Percentiles rank a stretch among this genome's conserved stretches.
Evolutionary conservation across 192 early-diverging fungal genomes (phyloP).

Genomic region (Fimicolochytrium jonesii): DNA sequence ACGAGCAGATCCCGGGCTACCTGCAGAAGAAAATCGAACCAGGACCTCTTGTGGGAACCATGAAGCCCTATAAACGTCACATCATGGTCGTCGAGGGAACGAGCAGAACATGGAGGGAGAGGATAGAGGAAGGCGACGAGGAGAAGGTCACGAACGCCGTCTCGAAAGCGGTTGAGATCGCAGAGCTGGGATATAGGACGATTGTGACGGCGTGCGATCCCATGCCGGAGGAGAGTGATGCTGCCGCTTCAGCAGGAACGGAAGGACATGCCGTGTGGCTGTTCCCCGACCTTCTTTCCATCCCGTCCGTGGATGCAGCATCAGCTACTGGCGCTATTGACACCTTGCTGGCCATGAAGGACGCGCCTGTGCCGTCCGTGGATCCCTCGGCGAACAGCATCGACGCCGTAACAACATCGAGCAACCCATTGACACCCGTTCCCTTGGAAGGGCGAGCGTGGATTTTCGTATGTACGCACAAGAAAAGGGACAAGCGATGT

Average conservation of each 20-base stretch:
- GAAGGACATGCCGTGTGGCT: neutral
- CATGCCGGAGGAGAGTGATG: neutral
- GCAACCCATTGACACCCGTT: too few species aligned
- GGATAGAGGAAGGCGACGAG: slow-evolving; percentile 29
- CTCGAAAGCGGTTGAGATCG: neutral
- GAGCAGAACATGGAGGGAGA: slow-evolving; percentile 29
- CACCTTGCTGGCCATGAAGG: neutral
- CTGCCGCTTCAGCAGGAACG: too few species aligned
- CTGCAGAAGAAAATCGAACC: slow-evolving; percentile 36
- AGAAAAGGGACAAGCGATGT: slow-evolving; percentile 60
- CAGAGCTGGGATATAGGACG: slow-evolving; percentile 5
- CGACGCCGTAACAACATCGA: too few species aligned
- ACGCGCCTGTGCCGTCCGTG: too few species aligned
- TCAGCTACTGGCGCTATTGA: slow-evolving; percentile 2
- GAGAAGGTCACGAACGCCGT: slow-evolving; percentile 1
- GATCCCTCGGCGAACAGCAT: too few species aligned
- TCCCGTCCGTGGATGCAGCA: neutral
- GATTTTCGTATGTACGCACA: slow-evolving; percentile 61
- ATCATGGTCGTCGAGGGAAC: slow-evolving; percentile 33
- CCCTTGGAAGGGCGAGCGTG: slow-evolving; percentile 24
- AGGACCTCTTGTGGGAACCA: slow-evolving; percentile 21
- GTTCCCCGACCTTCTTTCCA: slow-evolving; percentile 7
- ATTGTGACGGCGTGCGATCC: slow-evolving; percentile 36
- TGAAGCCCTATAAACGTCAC: slow-evolving; percentile 50
- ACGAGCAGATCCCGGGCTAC: slow-evolving; percentile 37